phyloP scores from a whole-genome alignment of 78 protist genomes.

The Isochrysis galbana region DNA sequence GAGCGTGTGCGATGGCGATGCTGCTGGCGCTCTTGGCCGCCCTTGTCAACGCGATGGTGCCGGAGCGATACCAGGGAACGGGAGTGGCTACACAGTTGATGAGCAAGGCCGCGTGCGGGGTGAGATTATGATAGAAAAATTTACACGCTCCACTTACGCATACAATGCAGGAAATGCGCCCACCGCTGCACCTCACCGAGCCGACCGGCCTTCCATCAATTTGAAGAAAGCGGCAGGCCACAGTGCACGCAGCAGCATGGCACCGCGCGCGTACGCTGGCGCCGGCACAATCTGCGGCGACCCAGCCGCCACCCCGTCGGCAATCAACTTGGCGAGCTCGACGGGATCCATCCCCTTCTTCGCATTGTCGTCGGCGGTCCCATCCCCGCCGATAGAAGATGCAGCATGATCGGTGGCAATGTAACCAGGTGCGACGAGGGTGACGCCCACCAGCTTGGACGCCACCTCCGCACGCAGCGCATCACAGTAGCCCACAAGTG shows the following conservation, averaged over 20 bases:
- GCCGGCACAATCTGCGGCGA: not conserved
- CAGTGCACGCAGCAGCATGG: not conserved
- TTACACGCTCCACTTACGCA: too few relatives aligned
- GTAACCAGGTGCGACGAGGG: not conserved
- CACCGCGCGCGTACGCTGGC: not conserved
- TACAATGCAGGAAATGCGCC: too few relatives aligned
- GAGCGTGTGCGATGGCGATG: too few relatives aligned
- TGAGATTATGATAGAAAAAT: too few relatives aligned
- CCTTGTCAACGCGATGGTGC: too few relatives aligned
- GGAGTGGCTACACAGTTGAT: too few relatives aligned
- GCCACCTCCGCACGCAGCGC: not conserved
- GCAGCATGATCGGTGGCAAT: conserved; percentile 19
- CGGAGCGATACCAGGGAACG: too few relatives aligned
- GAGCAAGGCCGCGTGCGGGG: too few relatives aligned
- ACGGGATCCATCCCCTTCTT: not conserved
- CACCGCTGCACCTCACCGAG: too few relatives aligned
- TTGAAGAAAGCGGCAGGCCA: not conserved
- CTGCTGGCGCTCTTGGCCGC: too few relatives aligned
- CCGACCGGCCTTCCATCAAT: too few relatives aligned
- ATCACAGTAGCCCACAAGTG: not conserved
- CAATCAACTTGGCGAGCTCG: not conserved
- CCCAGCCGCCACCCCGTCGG: not conserved
- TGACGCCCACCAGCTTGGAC: not conserved
- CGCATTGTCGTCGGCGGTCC: not conserved
- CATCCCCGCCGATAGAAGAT: not conserved